phyloP scores from a whole-genome alignment of 2,329 filamentous ascomycete genomes.

The Aspergillus flavus region DNA sequence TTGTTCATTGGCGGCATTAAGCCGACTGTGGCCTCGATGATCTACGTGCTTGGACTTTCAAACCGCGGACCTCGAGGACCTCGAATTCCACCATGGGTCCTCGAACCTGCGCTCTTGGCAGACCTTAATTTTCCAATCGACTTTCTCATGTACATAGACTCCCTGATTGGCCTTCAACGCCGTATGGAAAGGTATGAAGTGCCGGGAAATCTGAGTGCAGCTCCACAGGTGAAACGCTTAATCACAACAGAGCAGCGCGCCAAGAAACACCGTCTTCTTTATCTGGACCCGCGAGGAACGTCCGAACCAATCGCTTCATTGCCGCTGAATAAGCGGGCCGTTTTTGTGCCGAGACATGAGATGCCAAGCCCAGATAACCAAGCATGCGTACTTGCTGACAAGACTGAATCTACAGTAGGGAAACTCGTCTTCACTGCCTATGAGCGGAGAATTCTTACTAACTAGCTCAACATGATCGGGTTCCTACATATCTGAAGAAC shows the following conservation, averaged over 20 bases:
- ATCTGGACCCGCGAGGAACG: neutral
- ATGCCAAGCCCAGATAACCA: neutral
- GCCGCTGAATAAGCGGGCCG: constrained; percentile 1
- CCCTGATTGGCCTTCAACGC: neutral
- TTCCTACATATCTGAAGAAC: neutral
- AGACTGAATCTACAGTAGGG: neutral
- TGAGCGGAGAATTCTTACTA: neutral
- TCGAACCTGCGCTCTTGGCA: neutral
- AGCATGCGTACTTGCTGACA: neutral
- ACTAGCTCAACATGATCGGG: neutral
- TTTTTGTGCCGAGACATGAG: neutral
- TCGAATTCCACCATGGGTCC: neutral
- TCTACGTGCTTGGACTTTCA: neutral
- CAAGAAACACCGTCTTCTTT: neutral
- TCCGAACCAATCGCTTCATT: neutral
- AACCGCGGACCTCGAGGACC: too few relatives aligned
- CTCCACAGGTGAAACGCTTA: neutral
- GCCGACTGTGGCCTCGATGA: neutral
- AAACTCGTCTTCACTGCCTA: neutral
- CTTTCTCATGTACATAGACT: neutral
- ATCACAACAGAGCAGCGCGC: neutral
- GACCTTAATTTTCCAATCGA: neutral
- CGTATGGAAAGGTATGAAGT: neutral
- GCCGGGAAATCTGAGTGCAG: too few relatives aligned
- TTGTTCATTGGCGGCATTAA: neutral